A percentile compares a stretch with the other conserved stretches of the same genome.
These are phyloP conservation scores for Alternaria alternata DNA, from an alignment of 2,329 filamentous ascomycete species.

Conservation along the genomic window DNA sequence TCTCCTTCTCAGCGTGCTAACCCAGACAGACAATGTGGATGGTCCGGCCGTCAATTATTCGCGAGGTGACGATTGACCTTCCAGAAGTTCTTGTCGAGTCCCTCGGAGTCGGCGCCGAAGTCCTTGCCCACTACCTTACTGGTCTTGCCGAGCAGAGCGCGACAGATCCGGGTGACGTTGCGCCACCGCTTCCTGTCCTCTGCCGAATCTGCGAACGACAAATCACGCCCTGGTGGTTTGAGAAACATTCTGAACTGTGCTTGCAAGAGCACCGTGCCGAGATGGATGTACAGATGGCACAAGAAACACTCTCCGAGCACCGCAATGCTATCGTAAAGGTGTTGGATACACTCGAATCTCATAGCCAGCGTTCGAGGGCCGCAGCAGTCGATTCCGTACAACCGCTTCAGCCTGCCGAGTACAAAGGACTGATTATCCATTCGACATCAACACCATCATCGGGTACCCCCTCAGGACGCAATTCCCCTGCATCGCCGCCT, in stretches of 20 bases:
- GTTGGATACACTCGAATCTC: constrained; percentile 86
- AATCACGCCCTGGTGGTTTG: constrained; percentile 99
- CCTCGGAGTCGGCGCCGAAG: constrained; percentile 90
- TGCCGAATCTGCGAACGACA: constrained; percentile 98
- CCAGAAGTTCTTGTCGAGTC: constrained; percentile 90
- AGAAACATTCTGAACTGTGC: constrained; percentile 97
- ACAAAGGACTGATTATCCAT: constrained; percentile 87
- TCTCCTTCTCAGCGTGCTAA: constrained; percentile 29
- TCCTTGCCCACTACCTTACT: constrained; percentile 92
- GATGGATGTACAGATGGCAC: constrained; percentile 96
- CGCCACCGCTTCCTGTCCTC: constrained; percentile 83
- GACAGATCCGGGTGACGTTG: constrained; percentile 76
- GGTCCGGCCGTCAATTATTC: constrained; percentile 88
- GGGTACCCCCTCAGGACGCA: constrained; percentile 73
- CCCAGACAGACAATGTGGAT: constrained; percentile 95
- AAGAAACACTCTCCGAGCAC: constrained; percentile 91
- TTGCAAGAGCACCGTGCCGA: constrained; percentile 95
- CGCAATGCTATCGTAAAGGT: constrained; percentile 94
- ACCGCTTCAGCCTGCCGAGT: constrained; percentile 71
- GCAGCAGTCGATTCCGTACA: constrained; percentile 59
- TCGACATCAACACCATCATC: constrained; percentile 72
- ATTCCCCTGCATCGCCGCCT: constrained; percentile 71
- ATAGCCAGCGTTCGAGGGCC: constrained; percentile 68
- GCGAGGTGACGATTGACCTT: constrained; percentile 95
- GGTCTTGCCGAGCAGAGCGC: constrained; percentile 83